Evolutionary conservation across 2,329 filamentous ascomycete genomes (phyloP).

Genomic region (Microdochium paspali): DNA sequence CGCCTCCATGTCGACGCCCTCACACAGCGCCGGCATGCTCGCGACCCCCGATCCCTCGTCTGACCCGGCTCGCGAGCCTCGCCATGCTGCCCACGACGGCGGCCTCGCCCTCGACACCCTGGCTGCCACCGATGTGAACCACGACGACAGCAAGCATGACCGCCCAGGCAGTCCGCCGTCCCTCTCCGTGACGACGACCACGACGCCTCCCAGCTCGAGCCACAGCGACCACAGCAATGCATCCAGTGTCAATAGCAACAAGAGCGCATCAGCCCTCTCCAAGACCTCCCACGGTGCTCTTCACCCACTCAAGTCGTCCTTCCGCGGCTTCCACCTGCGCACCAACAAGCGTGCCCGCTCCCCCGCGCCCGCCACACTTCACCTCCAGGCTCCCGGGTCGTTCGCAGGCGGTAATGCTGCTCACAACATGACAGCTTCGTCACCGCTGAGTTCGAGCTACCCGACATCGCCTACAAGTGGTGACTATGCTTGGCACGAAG

Average conservation of each 20-base stretch:
- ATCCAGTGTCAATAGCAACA: not conserved
- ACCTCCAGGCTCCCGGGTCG: slow-evolving; percentile 6
- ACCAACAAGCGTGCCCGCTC: slow-evolving; percentile 38
- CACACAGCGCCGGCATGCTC: not conserved
- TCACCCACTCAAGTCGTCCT: slow-evolving; percentile 21
- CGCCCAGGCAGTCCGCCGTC: not conserved
- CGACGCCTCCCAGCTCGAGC: slow-evolving; percentile 13
- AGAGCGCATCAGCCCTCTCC: not conserved
- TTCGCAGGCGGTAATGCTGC: slow-evolving; percentile 12
- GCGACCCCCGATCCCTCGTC: not conserved
- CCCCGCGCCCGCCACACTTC: slow-evolving; percentile 15
- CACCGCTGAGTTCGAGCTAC: slow-evolving; percentile 13
- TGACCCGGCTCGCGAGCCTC: not conserved
- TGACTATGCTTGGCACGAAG: slow-evolving; percentile 14
- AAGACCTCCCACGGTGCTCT: slow-evolving; percentile 1
- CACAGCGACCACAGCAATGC: slow-evolving; percentile 8
- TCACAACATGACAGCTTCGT: slow-evolving; percentile 24
- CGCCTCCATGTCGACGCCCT: not conserved
- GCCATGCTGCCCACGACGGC: not conserved
- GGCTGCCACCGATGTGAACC: too few relatives aligned
- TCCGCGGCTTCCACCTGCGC: slow-evolving; percentile 34
- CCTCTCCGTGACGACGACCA: slow-evolving; percentile 16
- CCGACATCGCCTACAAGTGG: slow-evolving; percentile 4
- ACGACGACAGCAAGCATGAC: not conserved
- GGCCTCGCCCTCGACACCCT: not conserved